Conservation (phyloP, 2,329 filamentous ascomycete species). For the Gnomoniopsis smithogilvyi region DNA sequence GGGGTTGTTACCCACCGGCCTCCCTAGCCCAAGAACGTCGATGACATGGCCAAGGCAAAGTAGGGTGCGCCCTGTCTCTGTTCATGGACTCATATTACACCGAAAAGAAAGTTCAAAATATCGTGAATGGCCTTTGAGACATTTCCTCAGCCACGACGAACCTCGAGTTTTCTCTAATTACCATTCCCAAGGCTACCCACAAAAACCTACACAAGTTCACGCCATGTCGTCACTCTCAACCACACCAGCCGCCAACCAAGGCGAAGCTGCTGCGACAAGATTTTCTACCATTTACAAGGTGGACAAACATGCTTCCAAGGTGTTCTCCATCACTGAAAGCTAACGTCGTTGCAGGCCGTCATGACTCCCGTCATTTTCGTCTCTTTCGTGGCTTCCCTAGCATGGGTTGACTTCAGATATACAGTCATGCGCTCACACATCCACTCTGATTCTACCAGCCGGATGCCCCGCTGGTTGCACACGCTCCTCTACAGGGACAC, state of each 20-base stretch:
- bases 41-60: too few relatives aligned
- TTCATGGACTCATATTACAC: too few relatives aligned
- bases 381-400: constrained; percentile 63
- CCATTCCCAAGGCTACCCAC: not conserved
- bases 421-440: constrained; percentile 44
- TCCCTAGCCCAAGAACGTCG: too few relatives aligned
- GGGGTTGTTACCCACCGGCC: too few relatives aligned
- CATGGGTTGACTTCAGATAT: constrained; percentile 58
- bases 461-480: constrained; percentile 39
- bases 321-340: not conserved
- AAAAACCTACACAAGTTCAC: not conserved
- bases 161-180: not conserved
- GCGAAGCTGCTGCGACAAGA: constrained; percentile 4
- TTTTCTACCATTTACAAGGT: constrained; percentile 25
- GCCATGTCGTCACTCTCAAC: constrained; percentile 10
- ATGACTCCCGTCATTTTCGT: constrained; percentile 63
- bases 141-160: not conserved
- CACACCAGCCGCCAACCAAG: constrained; percentile 5
- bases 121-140: too few relatives aligned
- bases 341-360: constrained; percentile 35
- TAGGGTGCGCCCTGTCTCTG: too few relatives aligned
- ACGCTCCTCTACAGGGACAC: constrained; percentile 37
- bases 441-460: constrained; percentile 28
- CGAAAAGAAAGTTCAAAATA: too few relatives aligned
- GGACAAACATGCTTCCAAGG: not conserved